Conservation (phyloP, 2,329 filamentous ascomycete genomes). For the Ceratocystis destructans region DNA sequence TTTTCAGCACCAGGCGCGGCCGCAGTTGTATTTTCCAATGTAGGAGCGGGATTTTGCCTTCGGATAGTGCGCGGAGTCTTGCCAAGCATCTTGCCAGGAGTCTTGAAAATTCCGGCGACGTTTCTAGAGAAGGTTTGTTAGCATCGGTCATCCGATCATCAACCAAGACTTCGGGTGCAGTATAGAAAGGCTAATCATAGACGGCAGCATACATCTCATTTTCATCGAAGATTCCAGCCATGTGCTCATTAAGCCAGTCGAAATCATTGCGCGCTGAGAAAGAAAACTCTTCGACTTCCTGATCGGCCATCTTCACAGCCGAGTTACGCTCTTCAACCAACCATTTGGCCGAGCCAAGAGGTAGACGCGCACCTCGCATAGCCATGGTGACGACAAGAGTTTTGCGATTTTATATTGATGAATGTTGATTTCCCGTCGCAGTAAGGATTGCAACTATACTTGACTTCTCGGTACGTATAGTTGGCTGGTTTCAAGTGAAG, state of each 20-base stretch:
- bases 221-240: constrained; percentile 82
- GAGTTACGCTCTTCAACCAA: constrained; percentile 71
- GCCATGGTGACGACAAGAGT: constrained; percentile 23
- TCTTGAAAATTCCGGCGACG: constrained; percentile 91
- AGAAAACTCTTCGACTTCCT: constrained; percentile 84
- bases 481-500: too few species aligned
- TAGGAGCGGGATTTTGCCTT: constrained; percentile 37
- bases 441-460: too few species aligned
- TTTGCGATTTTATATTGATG: constrained; percentile 6
- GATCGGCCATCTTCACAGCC: constrained; percentile 57
- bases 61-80: constrained; percentile 63
- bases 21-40: neutral
- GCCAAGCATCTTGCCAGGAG: constrained; percentile 67
- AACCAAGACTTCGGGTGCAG: too few species aligned
- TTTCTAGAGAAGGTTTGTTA: constrained; percentile 43
- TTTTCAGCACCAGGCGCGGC: neutral
- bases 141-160: neutral
- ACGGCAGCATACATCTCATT: constrained; percentile 55
- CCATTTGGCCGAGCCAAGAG: constrained; percentile 76
- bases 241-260: constrained; percentile 98
- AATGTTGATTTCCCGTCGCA: too few species aligned
- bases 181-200: too few species aligned
- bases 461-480: too few species aligned
- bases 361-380: constrained; percentile 44
- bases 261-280: constrained; percentile 87